Base-by-base conservation (phyloP, 2,329 filamentous ascomycete species). In the Fusarium brachygibbosum region DNA sequence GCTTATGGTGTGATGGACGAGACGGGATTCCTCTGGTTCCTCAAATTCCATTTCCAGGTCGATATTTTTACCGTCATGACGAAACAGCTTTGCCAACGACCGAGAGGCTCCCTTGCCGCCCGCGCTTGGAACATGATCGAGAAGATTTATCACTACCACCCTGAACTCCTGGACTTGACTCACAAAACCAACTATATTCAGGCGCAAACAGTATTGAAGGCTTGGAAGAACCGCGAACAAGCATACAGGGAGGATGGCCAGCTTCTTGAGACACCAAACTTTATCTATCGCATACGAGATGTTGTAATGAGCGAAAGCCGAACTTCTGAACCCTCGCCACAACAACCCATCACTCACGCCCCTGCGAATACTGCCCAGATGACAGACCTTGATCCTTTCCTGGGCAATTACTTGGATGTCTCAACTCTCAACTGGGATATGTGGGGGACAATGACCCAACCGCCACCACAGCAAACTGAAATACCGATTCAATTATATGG, bases 61-160 rank as follows among this genome's bases (percentile, higher is more conserved):
- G 87, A 87, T 57, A 78, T 88, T 25, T 85, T 88, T 63, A 78
- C 84, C 37, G 87, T 86, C 72, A 81, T 88, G 74, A 83, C 84
- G 0, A 85, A 85, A 6, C 85, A 88, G 71, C 81, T 89, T 14
- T 83, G 81, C 65, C 79, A 82, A 32, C 83, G 84, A 37, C 81
- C 80, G 1, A 79, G 79, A 3, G 87, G 87, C 11, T 76, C 74
- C 5, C 77, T 88, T 12, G 83, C 87, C 11, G 86, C 88, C 44
- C 81, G 84, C 31, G 86, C 83, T 2, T 89, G 87, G 87, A 72
- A 68, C 11, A 77, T 81, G 25, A 76, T 87, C 10, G 80, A 84
- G 35, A 76, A 77, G 9, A 79, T 83, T 5, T 88, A 87, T 73
- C 66, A 74, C 2, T 83, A 82, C 48, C 83, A 88, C 66, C 76